Evolutionary conservation across 306 rosid genomes (phyloP).

Genomic region (Argentina anserina): DNA sequence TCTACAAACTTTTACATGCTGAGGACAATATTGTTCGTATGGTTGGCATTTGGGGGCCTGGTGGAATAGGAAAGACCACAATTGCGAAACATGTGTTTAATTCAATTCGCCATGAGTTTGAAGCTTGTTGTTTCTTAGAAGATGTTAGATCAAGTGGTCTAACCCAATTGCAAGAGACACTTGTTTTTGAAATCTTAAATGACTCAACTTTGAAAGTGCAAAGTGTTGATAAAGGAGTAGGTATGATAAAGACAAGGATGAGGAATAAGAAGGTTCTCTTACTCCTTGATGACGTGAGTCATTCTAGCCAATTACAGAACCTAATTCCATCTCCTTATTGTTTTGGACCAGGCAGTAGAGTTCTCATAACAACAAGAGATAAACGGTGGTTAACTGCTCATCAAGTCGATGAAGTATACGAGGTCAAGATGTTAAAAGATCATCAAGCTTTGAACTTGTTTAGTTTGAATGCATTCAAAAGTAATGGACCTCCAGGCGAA

Average conservation of each 20-base stretch:
- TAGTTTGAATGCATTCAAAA: not conserved
- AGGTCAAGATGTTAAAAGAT: not conserved
- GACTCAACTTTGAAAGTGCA: not conserved
- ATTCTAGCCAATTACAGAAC: not conserved
- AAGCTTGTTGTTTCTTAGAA: no score
- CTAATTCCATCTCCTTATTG: not conserved
- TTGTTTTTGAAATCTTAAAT: no score
- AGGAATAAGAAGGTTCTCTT: not conserved
- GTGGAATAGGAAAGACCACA: constrained; percentile 8
- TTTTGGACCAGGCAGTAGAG: not conserved
- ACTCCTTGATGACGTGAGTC: not conserved
- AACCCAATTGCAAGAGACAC: no score
- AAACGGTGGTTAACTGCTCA: not conserved
- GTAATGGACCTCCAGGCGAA: not conserved
- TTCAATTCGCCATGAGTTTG: no score
- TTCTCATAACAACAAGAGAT: constrained; percentile 17
- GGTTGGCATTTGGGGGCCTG: not conserved
- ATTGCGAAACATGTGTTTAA: not conserved
- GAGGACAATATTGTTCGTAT: not conserved
- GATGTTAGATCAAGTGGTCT: no score
- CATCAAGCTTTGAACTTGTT: no score
- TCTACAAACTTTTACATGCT: not conserved
- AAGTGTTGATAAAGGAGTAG: not conserved
- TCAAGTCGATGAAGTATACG: not conserved
- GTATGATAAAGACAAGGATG: not conserved